Conservation (phyloP, 441 rosid species). For the Eutrema salsugineum region DNA sequence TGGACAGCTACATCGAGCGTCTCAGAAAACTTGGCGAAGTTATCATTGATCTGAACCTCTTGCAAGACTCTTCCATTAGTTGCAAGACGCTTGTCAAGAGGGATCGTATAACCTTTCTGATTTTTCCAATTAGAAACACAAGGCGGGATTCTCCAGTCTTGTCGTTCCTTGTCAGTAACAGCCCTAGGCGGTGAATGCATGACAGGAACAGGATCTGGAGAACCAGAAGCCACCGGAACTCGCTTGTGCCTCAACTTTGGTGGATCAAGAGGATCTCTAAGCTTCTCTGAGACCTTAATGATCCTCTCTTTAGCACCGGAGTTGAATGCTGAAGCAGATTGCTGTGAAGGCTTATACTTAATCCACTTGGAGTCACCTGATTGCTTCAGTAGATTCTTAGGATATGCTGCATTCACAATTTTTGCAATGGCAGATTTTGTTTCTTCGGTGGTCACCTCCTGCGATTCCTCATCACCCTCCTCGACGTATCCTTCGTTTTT, state of each 20-base stretch:
- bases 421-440: conserved; percentile 72
- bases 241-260: conserved; percentile 93
- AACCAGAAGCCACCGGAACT: conserved; percentile 82
- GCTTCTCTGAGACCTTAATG: conserved; percentile 91
- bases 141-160: conserved; percentile 98
- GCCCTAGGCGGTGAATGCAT: conserved; percentile 99
- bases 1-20: conserved; percentile 90
- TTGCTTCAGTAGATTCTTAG: conserved; percentile 70
- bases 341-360: conserved; percentile 85
- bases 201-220: conserved; percentile 81
- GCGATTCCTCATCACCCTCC: conserved; percentile 44
- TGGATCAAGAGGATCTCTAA: conserved; percentile 94
- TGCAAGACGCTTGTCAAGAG: conserved; percentile 96
- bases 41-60: conserved; percentile 42
- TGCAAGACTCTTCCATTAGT: conserved; percentile 98
- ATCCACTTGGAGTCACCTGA: conserved; percentile 66
- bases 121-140: conserved; percentile 96
- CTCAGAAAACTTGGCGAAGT: conserved; percentile 90
- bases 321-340: conserved; percentile 63
- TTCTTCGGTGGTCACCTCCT: conserved; percentile 56
- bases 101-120: conserved; percentile 91
- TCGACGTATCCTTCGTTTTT: conserved; percentile 50
- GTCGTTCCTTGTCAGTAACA: conserved; percentile 92
- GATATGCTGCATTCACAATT: conserved; percentile 82
- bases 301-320: conserved; percentile 90